Evolutionary conservation across 345 rosid species (phyloP), one percentile per base, ranked within the genome.

Genomic region (Eutrema heterophyllum): DNA sequence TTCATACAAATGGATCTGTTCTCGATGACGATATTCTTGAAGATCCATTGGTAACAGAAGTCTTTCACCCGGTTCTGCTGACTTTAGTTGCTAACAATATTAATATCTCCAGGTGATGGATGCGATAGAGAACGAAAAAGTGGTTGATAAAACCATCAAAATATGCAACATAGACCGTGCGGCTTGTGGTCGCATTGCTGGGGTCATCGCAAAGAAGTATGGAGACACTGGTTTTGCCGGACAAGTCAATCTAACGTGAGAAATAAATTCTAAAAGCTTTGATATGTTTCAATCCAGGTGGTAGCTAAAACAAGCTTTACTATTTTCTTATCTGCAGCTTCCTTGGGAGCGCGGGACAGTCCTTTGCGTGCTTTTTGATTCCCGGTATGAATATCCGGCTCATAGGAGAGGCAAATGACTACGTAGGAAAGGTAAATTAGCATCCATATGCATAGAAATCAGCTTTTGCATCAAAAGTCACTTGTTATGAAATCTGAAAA

Each of bases 141-240:
- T 84, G 66, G 86, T 88, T 52, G 68, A 81, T 5, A 92, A 92
- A 81, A 95, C 96, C 8, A 21, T 85, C 36, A 84, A 82, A 60
- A 92, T 95, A 86, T 84, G 78, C 88, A 95, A 95, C 73, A 83
- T 95, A 77, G 97, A 95, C 80, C 99, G 97, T 66, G 97, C 99
- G 6, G 96, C 78, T 74, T 95, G 97, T 83, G 97, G 99, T 68
- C 97, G 99, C 53, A 43, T 90, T 76, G 91, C 97, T 30, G 99
- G 99, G 10, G 97, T 76, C 39, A 71, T 92, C 16, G 99, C 99
- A 27, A 92, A 90, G 86, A 95, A 86, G 74, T 92, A 95, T 74
- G 99, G 99, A 36, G 97, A 95, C 81, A 88, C 97, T 67, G 97
- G 99, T 67, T 95, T 95, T 79, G 97, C 99, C 0, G 99, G 99